These are phyloP conservation scores for Fraxinus albicans DNA, from an alignment of 305 asterid species.

Conservation along the genomic window DNA sequence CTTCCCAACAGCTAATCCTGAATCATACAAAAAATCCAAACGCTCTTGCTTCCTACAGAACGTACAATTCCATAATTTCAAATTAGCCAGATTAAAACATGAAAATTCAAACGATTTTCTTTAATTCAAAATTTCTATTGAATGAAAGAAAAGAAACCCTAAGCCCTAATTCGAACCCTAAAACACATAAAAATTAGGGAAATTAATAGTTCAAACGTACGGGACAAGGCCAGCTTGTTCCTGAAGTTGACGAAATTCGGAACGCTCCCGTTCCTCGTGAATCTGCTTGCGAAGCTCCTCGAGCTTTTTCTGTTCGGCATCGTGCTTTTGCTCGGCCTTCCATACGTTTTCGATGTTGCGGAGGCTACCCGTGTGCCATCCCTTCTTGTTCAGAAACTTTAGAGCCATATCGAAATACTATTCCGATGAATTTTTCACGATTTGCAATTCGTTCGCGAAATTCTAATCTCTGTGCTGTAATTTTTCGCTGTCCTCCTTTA, in stretches of 20 bases:
- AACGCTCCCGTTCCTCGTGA: conserved; percentile 89
- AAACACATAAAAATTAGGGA: not conserved
- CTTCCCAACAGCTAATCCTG: conserved; percentile 90
- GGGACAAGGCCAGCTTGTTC: conserved; percentile 91
- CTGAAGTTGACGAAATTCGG: conserved; percentile 88
- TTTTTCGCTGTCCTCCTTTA: no score
- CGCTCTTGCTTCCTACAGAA: conserved; percentile 77
- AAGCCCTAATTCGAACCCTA: conserved; percentile 31
- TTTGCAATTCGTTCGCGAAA: no score
- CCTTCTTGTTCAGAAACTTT: conserved; percentile 94
- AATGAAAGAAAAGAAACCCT: conserved; percentile 14
- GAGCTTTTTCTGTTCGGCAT: conserved; percentile 84
- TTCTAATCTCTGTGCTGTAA: no score
- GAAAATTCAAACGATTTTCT: not conserved
- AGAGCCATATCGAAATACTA: conserved; percentile 54
- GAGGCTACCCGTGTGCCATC: conserved; percentile 98
- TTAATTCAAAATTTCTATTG: not conserved
- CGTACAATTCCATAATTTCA: not conserved
- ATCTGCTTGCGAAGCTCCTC: conserved; percentile 97
- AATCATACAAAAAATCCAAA: conserved; percentile 86
- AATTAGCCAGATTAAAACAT: not conserved
- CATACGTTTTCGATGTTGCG: conserved; percentile 96
- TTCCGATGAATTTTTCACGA: not conserved
- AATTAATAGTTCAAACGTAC: conserved; percentile 29
- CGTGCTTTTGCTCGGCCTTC: conserved; percentile 99